Conservation (phyloP, 176 grass and related monocot species). For the Zoysia japonica region DNA sequence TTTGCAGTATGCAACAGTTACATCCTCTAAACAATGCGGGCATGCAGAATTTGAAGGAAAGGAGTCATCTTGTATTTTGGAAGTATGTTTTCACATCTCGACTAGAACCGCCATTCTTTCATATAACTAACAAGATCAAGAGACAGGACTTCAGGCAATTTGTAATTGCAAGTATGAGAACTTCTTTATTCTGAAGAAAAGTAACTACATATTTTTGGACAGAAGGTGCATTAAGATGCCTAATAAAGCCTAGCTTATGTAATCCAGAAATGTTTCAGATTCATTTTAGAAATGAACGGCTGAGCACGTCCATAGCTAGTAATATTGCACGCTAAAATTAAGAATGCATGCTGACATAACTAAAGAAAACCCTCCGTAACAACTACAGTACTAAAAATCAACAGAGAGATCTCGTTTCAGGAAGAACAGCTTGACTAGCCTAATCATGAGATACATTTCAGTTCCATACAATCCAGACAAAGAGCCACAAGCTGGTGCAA, state of each 20-base stretch:
- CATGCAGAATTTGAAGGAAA: background rate
- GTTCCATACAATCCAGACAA: background rate
- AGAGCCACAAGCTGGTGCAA: background rate
- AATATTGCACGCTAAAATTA: background rate
- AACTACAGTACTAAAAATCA: background rate
- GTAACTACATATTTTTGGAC: background rate
- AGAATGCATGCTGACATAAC: background rate
- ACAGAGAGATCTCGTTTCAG: background rate
- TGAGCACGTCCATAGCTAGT: background rate
- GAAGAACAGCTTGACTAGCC: background rate
- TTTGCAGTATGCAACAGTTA: background rate
- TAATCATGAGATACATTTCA: constrained; percentile 14
- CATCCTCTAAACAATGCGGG: background rate
- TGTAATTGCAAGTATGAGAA: background rate
- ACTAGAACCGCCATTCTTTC: background rate
- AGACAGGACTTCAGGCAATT: background rate
- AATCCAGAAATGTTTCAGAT: background rate
- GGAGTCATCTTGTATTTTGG: background rate
- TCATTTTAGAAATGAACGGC: background rate
- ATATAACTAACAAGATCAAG: background rate
- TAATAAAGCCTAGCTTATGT: constrained; percentile 7
- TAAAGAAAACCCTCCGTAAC: background rate
- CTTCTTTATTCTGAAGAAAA: background rate
- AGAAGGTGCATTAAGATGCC: background rate
- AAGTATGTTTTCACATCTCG: background rate